Conservation (phyloP, 2,329 filamentous ascomycete genomes). For the Thielaviopsis euricoi region DNA sequence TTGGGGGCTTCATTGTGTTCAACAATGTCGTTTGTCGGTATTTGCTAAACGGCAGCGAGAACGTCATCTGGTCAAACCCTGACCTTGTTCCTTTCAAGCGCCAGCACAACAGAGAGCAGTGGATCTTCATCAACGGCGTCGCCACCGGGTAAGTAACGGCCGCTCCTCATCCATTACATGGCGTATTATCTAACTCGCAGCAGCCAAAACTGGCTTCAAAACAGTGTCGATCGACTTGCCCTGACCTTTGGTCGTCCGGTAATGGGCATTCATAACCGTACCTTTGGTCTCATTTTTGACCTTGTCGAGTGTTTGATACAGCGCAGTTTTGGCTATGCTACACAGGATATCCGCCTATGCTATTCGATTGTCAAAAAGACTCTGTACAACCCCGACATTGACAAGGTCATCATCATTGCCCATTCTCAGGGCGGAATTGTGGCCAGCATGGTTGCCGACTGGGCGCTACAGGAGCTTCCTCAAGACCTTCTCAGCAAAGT, state of each 20-base stretch:
- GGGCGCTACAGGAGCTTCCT: constrained; percentile 56
- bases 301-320: constrained; percentile 64
- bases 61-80: constrained; percentile 34
- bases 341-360: constrained; percentile 46
- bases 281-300: constrained; percentile 59
- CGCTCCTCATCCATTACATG: too few species aligned
- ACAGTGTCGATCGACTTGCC: constrained; percentile 54
- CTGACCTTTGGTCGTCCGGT: constrained; percentile 56
- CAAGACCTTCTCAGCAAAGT: constrained; percentile 49
- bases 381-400: constrained; percentile 42
- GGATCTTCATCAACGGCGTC: constrained; percentile 69
- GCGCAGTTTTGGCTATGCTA: constrained; percentile 57
- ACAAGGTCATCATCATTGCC: constrained; percentile 56
- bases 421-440: constrained; percentile 69
- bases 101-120: constrained; percentile 47
- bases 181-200: constrained; percentile 11
- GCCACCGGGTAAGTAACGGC: constrained; percentile 34
- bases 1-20: constrained; percentile 28
- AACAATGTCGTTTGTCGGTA: constrained; percentile 34
- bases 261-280: constrained; percentile 60
- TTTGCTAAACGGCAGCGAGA: constrained; percentile 33
- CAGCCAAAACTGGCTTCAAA: constrained; percentile 49
- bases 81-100: constrained; percentile 32
- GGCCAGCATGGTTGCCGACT: constrained; percentile 56
- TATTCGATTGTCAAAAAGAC: constrained; percentile 45